phyloP scores from a whole-genome alignment of 257 asterid species.

The Capsicum baccatum region DNA sequence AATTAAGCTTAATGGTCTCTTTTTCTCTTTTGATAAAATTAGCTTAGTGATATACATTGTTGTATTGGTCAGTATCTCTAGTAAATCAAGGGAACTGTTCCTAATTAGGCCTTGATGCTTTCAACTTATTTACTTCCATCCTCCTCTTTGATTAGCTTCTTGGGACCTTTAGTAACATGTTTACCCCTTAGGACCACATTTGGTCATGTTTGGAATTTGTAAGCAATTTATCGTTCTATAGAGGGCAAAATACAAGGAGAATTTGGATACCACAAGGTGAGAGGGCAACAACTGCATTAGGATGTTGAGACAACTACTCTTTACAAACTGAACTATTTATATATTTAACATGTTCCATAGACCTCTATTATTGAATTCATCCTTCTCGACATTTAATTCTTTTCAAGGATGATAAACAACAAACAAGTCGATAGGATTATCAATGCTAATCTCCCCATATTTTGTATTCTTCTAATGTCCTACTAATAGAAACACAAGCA shows the following conservation, averaged over 20 bases:
- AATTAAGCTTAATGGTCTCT: neutral
- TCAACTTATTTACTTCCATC: neutral
- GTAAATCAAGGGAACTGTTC: neutral
- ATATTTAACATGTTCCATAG: too few relatives aligned
- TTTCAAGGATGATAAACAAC: too few relatives aligned
- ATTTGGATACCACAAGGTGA: neutral
- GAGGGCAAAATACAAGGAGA: neutral
- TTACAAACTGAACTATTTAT: neutral
- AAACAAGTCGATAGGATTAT: too few relatives aligned
- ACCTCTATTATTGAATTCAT: too few relatives aligned
- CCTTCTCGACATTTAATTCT: too few relatives aligned
- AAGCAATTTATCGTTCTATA: neutral
- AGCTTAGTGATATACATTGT: neutral
- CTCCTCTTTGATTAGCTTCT: neutral
- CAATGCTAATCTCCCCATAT: too few relatives aligned
- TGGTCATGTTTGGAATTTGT: neutral
- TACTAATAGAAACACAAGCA: too few relatives aligned
- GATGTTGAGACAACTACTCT: conserved; percentile 8
- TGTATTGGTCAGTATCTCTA: neutral
- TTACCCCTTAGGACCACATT: neutral
- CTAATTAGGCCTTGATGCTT: neutral
- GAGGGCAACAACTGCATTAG: conserved; percentile 6
- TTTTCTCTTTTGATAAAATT: neutral
- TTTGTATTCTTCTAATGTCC: too few relatives aligned
- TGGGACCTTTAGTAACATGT: neutral